Evolutionary conservation across 768 basidiomycete genomes (phyloP).

Genomic region (Suillus fuscotomentosus): DNA sequence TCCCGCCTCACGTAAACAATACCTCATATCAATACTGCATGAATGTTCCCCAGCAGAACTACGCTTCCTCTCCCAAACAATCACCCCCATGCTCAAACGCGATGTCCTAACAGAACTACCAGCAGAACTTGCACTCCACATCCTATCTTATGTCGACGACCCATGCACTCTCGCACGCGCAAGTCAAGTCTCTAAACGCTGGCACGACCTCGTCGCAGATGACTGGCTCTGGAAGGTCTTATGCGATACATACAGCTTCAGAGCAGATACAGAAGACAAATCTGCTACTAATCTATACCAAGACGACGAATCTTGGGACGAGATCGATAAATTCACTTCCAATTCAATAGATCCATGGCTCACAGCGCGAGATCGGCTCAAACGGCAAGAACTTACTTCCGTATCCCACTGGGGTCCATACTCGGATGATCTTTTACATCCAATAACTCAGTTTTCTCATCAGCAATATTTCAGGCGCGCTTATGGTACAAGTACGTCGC

Average conservation of each 20-base stretch:
- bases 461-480: slow-evolving; percentile 55
- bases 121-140: slow-evolving; percentile 70
- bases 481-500: slow-evolving; percentile 62
- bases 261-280: slow-evolving; percentile 25
- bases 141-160: slow-evolving; percentile 76
- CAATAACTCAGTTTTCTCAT: slow-evolving; percentile 25
- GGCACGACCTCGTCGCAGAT: slow-evolving; percentile 69
- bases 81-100: slow-evolving; percentile 61
- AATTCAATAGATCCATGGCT: slow-evolving; percentile 43
- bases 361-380: slow-evolving; percentile 28
- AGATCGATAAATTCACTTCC: slow-evolving; percentile 31
- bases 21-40: slow-evolving; percentile 48
- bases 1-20: slow-evolving; percentile 45
- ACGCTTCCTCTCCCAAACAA: slow-evolving; percentile 62
- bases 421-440: slow-evolving; percentile 4
- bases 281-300: slow-evolving; percentile 6
- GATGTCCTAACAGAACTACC: slow-evolving; percentile 60
- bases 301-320: slow-evolving; percentile 33
- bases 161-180: slow-evolving; percentile 69
- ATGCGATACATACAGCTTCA: slow-evolving; percentile 59
- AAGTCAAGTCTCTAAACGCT: slow-evolving; percentile 65
- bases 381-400: slow-evolving; percentile 25
- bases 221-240: slow-evolving; percentile 81
- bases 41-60: slow-evolving; percentile 61
- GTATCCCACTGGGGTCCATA: slow-evolving; percentile 24